phyloP scores from a whole-genome alignment of 192 early-diverging fungal species.

The Spizellomyces sp. region DNA sequence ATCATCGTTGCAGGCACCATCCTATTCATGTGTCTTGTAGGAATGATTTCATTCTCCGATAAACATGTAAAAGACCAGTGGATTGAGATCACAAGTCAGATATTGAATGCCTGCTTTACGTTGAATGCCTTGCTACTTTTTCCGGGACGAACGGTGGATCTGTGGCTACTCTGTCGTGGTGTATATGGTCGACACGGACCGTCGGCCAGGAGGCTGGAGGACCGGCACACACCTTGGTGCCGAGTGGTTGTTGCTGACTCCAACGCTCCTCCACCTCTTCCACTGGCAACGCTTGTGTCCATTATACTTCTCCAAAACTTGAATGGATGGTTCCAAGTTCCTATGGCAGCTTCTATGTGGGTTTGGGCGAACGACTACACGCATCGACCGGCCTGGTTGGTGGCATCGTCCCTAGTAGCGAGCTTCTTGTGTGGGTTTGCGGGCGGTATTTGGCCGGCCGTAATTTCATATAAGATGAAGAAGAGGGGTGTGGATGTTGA shows the following conservation, averaged over 20 bases:
- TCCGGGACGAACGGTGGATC: constrained; percentile 22
- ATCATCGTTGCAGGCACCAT: constrained; percentile 47
- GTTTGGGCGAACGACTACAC: constrained; percentile 18
- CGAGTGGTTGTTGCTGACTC: too few relatives aligned
- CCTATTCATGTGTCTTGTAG: constrained; percentile 43
- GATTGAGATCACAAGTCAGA: constrained; percentile 45
- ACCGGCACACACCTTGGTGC: constrained; percentile 8
- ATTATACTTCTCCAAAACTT: constrained; percentile 30
- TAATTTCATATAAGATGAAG: not conserved
- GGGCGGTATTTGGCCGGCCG: constrained; percentile 31
- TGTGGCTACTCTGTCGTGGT: constrained; percentile 1
- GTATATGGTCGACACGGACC: not conserved
- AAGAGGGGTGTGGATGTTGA: not conserved
- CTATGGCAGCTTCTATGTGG: constrained; percentile 39
- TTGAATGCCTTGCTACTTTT: constrained; percentile 27
- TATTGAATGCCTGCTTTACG: constrained; percentile 42
- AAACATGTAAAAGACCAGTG: constrained; percentile 28
- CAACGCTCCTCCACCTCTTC: constrained; percentile 1
- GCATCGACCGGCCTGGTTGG: constrained; percentile 19
- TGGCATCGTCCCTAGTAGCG: constrained; percentile 19
- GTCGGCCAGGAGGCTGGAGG: constrained; percentile 3
- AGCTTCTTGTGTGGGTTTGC: constrained; percentile 31
- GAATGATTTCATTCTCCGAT: constrained; percentile 23
- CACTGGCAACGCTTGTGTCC: constrained; percentile 18
- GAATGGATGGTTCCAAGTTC: constrained; percentile 38